Percentiles rank a stretch among this genome's conserved stretches.
These are phyloP conservation scores for Neurospora tetraspora DNA, from an alignment of 495 filamentous ascomycete species.

Conservation along the genomic window DNA sequence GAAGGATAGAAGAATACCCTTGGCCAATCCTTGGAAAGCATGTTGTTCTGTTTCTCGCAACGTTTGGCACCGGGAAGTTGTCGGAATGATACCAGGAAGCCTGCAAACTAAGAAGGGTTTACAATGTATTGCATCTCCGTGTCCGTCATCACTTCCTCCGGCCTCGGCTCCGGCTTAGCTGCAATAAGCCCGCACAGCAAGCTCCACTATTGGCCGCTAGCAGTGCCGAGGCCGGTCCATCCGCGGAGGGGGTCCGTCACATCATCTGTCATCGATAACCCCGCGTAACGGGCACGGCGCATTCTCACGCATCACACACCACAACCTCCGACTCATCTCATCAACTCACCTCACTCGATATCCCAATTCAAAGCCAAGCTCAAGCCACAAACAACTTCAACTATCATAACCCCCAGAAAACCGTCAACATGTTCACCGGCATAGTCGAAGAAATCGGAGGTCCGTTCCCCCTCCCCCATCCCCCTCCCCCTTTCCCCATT, in stretches of 20 bases:
- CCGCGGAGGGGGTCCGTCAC: background rate
- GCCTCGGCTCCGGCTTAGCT: background rate
- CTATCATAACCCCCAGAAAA: background rate
- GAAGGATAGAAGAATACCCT: background rate
- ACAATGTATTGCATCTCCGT: background rate
- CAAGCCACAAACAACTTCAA: background rate
- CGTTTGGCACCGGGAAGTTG: no score
- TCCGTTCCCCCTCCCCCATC: conserved; percentile 31
- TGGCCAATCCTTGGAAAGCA: background rate
- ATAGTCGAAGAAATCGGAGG: conserved; percentile 93
- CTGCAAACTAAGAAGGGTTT: background rate
- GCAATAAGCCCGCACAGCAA: background rate
- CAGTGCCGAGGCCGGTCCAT: background rate
- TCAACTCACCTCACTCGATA: no score
- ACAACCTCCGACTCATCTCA: background rate
- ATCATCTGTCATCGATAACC: background rate
- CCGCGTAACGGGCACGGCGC: background rate
- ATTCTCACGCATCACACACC: background rate
- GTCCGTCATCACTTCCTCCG: background rate
- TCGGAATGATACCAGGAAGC: background rate
- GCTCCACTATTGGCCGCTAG: background rate
- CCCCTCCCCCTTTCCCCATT: conserved; percentile 1
- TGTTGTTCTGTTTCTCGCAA: background rate
- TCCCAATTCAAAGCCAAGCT: no score
- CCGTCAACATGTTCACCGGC: conserved; percentile 80